Conservation (phyloP, 805 yeast genomes). For the Danielia reshetovae region DNA sequence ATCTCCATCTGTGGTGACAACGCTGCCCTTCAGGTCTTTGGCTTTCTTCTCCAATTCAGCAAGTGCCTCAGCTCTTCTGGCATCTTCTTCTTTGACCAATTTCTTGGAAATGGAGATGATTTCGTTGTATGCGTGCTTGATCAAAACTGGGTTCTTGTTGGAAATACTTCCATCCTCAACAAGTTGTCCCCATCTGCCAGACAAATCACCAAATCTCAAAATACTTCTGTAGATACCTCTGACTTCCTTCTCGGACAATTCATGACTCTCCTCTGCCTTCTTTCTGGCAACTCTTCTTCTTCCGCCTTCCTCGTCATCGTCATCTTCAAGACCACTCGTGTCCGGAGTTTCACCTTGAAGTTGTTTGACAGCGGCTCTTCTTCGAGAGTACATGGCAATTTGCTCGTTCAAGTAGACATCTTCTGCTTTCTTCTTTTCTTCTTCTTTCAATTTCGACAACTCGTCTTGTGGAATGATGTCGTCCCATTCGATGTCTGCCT, state of each 20-base stretch:
- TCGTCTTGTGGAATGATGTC: constrained; percentile 97
- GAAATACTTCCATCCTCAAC: constrained; percentile 88
- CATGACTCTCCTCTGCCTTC: constrained; percentile 37
- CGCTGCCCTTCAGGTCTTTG: constrained; percentile 45
- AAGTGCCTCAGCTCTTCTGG: constrained; percentile 50
- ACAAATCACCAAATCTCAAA: constrained; percentile 74
- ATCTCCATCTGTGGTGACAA: constrained; percentile 33
- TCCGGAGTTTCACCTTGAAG: constrained; percentile 36
- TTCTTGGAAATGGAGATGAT: constrained; percentile 59
- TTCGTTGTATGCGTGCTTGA: constrained; percentile 74
- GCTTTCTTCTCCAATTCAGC: constrained; percentile 61
- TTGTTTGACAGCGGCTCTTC: constrained; percentile 68
- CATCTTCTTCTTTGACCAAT: constrained; percentile 62
- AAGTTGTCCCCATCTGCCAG: constrained; percentile 74
- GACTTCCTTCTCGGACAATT: constrained; percentile 79
- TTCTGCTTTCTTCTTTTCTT: constrained; percentile 81
- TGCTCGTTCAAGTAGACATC: constrained; percentile 87
- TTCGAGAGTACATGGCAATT: constrained; percentile 78
- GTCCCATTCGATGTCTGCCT: constrained; percentile 98
- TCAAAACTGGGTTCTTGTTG: constrained; percentile 73
- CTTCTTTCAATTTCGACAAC: constrained; percentile 80
- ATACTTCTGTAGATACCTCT: constrained; percentile 83
- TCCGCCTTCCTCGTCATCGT: constrained; percentile 32
- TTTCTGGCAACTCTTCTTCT: constrained; percentile 21
- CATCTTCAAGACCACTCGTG: constrained; percentile 38